These are phyloP conservation scores for Fragaria iinumae DNA, from an alignment of 306 rosid genomes.

Conservation along the genomic window DNA sequence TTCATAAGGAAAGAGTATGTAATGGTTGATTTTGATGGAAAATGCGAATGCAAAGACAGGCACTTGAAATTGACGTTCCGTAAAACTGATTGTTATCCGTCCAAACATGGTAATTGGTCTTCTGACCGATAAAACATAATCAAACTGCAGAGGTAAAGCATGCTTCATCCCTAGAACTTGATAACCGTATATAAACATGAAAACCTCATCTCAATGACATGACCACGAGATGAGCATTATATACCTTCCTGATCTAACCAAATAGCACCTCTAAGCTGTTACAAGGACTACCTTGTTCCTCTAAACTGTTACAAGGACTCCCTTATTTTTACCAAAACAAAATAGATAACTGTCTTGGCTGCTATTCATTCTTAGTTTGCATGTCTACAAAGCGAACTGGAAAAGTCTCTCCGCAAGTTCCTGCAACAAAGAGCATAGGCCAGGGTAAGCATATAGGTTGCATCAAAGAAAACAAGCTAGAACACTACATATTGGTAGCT, in stretches of 20 bases:
- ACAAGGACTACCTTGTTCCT: not conserved
- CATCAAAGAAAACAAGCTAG: not conserved
- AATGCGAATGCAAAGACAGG: no score
- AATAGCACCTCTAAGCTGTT: not conserved
- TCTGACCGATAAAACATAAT: no score
- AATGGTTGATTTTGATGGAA: no score
- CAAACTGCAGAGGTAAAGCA: not conserved
- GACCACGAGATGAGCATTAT: not conserved
- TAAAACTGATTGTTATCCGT: no score
- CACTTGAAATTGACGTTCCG: no score
- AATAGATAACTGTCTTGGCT: not conserved
- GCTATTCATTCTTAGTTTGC: not conserved
- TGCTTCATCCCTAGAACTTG: not conserved
- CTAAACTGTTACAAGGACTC: not conserved
- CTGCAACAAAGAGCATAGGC: constrained; percentile 45
- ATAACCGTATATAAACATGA: not conserved
- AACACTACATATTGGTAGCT: not conserved
- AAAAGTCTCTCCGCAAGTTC: constrained; percentile 95
- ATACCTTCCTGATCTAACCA: not conserved
- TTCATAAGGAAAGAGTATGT: no score
- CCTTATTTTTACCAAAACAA: not conserved
- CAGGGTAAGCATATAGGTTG: not conserved
- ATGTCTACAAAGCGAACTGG: constrained; percentile 65
- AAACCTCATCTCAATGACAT: not conserved
- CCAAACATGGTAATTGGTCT: no score